These are phyloP conservation scores for Cryphonectria carpinicola DNA, from an alignment of 2,329 filamentous ascomycete species.

Conservation along the genomic window DNA sequence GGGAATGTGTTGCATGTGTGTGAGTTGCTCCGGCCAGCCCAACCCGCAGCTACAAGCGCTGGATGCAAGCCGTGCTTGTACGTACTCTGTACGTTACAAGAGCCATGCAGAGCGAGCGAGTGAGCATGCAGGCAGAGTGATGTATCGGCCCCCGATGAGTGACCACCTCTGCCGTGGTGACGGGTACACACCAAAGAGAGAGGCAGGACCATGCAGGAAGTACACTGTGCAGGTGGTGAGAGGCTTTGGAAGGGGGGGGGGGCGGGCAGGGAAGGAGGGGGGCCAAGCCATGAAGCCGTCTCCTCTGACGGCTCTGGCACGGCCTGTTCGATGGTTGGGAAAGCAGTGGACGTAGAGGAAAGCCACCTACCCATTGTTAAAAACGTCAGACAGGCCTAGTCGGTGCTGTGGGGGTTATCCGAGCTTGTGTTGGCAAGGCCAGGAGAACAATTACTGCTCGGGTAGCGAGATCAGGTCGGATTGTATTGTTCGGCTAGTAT, in stretches of 20 bases:
- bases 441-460: neutral
- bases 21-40: neutral
- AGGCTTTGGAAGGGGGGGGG: neutral
- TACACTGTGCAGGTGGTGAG: neutral
- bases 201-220: neutral
- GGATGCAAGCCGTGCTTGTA: slow-evolving; percentile 10
- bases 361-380: slow-evolving; percentile 27
- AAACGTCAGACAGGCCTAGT: slow-evolving; percentile 13
- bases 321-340: neutral
- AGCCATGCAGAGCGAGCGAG: slow-evolving; percentile 6
- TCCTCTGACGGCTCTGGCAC: neutral
- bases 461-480: neutral
- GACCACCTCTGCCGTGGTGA: neutral
- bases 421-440: neutral
- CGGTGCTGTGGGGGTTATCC: neutral
- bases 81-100: slow-evolving; percentile 8
- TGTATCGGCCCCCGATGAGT: slow-evolving; percentile 8
- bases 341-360: neutral
- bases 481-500: neutral
- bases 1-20: slow-evolving; percentile 13
- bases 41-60: slow-evolving; percentile 19
- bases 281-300: neutral
- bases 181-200: neutral
- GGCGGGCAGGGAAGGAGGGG: neutral
- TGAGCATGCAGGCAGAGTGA: neutral